phyloP scores from a whole-genome alignment of 169 alveolate species.

The Neospora caninum region DNA sequence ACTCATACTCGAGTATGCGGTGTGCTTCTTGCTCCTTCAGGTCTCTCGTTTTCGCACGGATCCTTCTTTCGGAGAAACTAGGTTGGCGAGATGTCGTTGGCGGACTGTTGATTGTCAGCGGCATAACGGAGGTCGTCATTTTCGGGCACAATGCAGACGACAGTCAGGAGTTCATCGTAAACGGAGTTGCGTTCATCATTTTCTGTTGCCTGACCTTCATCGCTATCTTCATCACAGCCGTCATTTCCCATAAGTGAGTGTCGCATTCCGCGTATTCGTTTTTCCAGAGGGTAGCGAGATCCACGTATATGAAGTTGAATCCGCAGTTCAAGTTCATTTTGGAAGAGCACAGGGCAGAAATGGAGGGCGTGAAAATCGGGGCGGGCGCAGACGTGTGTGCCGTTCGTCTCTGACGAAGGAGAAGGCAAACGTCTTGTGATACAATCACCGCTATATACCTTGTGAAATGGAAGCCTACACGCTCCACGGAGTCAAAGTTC shows the following conservation, averaged over 20 bases:
- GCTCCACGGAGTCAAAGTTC: too few species aligned
- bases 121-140: not conserved
- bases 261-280: not conserved
- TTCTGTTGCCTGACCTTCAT: not conserved
- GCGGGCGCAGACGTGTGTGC: too few species aligned
- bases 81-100: slow-evolving; percentile 37
- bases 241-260: not conserved
- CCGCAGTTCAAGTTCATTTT: too few species aligned
- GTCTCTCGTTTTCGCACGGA: not conserved
- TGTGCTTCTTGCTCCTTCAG: not conserved
- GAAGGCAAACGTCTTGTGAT: too few species aligned
- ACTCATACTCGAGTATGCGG: not conserved
- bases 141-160: not conserved
- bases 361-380: too few species aligned
- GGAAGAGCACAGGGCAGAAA: too few species aligned
- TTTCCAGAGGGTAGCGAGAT: too few species aligned
- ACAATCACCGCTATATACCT: too few species aligned
- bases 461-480: too few species aligned
- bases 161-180: not conserved
- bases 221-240: not conserved
- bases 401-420: too few species aligned
- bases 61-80: not conserved
- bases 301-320: too few species aligned
- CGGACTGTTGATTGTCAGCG: slow-evolving; percentile 22
- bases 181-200: slow-evolving; percentile 13